Percentiles rank a stretch among this genome's conserved stretches.
Conservation (phyloP, 1,284 basidiomycete genomes). For the Sporisorium exsertum region DNA sequence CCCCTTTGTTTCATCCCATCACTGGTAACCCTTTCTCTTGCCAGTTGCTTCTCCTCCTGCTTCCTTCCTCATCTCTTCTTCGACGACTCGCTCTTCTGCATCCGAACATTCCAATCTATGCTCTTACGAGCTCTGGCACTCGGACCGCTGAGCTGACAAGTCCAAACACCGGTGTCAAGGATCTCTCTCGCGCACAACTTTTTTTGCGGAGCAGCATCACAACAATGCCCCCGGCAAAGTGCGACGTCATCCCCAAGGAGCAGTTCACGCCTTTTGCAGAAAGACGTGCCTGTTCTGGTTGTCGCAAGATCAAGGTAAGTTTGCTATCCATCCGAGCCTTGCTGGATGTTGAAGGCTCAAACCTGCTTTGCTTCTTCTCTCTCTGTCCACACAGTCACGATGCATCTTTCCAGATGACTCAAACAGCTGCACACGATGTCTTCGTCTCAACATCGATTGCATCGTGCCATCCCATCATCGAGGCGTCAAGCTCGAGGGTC, state of each 20-base stretch:
- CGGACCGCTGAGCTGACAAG: constrained; percentile 8
- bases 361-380: background rate
- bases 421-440: constrained; percentile 42
- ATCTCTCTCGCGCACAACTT: background rate
- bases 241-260: constrained; percentile 54
- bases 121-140: background rate
- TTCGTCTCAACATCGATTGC: constrained; percentile 46
- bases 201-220: background rate
- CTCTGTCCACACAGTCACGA: constrained; percentile 21
- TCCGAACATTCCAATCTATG: background rate
- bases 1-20: no score
- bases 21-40: no score
- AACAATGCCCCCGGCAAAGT: constrained; percentile 53
- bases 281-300: constrained; percentile 43
- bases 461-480: constrained; percentile 45
- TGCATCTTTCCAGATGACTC: constrained; percentile 52
- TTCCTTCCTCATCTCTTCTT: background rate
- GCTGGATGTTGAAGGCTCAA: background rate
- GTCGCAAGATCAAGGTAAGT: constrained; percentile 51
- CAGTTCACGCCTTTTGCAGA: constrained; percentile 49
- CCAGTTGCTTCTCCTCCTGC: background rate
- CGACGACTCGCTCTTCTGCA: background rate
- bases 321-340: background rate
- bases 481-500: constrained; percentile 46
- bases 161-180: background rate